Evolutionary conservation across 306 rosid species (phyloP).

Genomic region (Crataegus laevigata): DNA sequence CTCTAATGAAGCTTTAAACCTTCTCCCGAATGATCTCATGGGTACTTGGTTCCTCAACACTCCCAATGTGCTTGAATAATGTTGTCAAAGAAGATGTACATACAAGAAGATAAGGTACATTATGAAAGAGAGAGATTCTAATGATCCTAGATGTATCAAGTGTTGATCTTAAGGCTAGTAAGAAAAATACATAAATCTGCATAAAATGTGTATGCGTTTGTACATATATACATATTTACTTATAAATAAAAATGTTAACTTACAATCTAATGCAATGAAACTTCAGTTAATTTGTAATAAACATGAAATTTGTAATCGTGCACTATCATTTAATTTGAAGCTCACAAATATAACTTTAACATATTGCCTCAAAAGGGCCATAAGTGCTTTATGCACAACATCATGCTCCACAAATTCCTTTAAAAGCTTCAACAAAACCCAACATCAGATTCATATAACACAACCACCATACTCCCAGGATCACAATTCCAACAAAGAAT

Average conservation of each 20-base stretch:
- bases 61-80: constrained; percentile 83
- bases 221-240: background rate
- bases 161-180: background rate
- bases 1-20: constrained; percentile 76
- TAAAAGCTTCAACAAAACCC: constrained; percentile 19
- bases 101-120: constrained; percentile 16
- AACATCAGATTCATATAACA: constrained; percentile 26
- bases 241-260: background rate
- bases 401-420: constrained; percentile 98
- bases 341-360: constrained; percentile 62
- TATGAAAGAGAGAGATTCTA: background rate
- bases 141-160: background rate
- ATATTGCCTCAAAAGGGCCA: constrained; percentile 92
- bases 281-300: background rate
- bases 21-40: constrained; percentile 76
- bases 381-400: constrained; percentile 85
- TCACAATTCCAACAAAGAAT: background rate
- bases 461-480: background rate
- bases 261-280: too few species aligned
- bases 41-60: constrained; percentile 64
- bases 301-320: background rate
- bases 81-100: constrained; percentile 78
- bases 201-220: background rate
- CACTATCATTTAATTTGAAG: background rate
- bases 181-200: background rate